phyloP scores from a whole-genome alignment of 2,329 filamentous ascomycete species.

The Arachnomyces sp. region DNA sequence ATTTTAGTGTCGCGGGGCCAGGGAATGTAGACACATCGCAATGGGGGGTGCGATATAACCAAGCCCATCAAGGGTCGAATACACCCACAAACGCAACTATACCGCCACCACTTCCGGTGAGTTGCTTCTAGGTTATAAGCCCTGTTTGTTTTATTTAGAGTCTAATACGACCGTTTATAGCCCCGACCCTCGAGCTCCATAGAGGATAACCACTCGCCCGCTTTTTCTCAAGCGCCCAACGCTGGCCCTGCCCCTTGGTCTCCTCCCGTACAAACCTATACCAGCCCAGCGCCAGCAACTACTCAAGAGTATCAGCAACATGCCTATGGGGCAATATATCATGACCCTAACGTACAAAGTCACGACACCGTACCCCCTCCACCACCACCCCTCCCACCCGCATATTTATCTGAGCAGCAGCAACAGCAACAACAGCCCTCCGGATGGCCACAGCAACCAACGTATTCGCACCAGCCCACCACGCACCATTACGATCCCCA shows the following conservation, averaged over 20 bases:
- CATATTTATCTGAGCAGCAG: slow-evolving; percentile 26
- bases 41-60: slow-evolving; percentile 39
- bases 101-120: slow-evolving; percentile 32
- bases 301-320: slow-evolving; percentile 10
- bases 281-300: slow-evolving; percentile 5
- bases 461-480: slow-evolving; percentile 24
- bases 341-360: slow-evolving; percentile 16
- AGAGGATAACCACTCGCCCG: slow-evolving; percentile 18
- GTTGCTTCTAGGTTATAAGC: neutral
- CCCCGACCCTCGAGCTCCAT: slow-evolving; percentile 29
- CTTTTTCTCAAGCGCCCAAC: slow-evolving; percentile 14
- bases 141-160: neutral
- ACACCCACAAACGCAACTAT: neutral
- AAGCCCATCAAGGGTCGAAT: slow-evolving; percentile 16
- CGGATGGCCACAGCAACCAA: slow-evolving; percentile 20
- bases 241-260: too few relatives aligned
- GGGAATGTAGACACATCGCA: slow-evolving; percentile 24
- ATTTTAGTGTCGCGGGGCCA: slow-evolving; percentile 14
- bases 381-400: slow-evolving; percentile 34
- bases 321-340: slow-evolving; percentile 18
- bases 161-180: slow-evolving; percentile 13
- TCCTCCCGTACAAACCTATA: slow-evolving; percentile 10
- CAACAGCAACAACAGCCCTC: slow-evolving; percentile 19
- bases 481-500: slow-evolving; percentile 25
- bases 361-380: slow-evolving; percentile 25